Base-by-base conservation (phyloP, 148 eudicot species). In the Euryodendron excelsum region DNA sequence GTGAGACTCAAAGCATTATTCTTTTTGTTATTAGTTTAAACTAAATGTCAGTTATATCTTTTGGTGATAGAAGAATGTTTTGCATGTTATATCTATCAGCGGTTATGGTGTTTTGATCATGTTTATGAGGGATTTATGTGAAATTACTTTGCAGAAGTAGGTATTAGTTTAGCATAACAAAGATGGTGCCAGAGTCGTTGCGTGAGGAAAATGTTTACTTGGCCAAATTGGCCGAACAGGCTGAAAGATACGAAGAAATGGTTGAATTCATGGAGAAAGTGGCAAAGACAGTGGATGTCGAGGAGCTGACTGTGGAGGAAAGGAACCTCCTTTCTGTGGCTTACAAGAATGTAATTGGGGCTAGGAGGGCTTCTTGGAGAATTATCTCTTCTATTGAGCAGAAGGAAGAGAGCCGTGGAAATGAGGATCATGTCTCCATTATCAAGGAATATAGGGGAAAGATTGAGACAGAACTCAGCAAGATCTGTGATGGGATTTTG, bases 361-460 rank as follows among this genome's bases (percentile, higher is more conserved):
- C 94, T 27, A 86, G 94, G 78, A 89, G 97, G 88, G 97, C 97
- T 60, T 90, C 97, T 0, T 92, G 97, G 97, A 90, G 97, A 87
- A 90, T 92, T 60, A 86, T 92, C 45, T 92, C 97, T 65, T 92
- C 97, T 13, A 91, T 91, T 59, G 96, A 91, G 84, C 96, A 91
- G 82, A 91, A 91, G 83, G 96, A 91, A 84, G 97, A 92, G 78
- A 85, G 92, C 39, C 88, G 94, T 77, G 92, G 94, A 41, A 92
- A 92, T 52, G 92, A 89, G 61, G 97, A 89, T 75, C 94, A 90
- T 77, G 97, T 92, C 27, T 39, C 84, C 3, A 81, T 81, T 15
- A 90, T 92, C 66, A 92, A 92, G 89, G 94, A 90, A 59, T 92
- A 90, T 39, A 89, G 92, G 81, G 80, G 80, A 37, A 92, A 88